phyloP scores from a whole-genome alignment of 768 basidiomycete species.

The Pleurotus platypus region DNA sequence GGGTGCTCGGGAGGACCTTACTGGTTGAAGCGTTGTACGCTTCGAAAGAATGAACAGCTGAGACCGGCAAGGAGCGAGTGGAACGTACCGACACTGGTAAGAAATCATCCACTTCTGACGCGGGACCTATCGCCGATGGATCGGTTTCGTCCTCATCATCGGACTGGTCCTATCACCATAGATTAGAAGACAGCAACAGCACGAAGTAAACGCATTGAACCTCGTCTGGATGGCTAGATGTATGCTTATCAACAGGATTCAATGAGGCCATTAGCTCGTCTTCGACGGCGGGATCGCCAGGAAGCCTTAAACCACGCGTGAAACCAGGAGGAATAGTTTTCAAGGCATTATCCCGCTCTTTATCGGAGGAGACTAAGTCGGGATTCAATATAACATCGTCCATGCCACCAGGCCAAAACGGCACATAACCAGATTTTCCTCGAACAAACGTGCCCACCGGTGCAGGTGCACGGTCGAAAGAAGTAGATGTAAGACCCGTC shows the following conservation, averaged over 20 bases:
- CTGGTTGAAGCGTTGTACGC: conserved; percentile 58
- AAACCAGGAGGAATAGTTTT: conserved; percentile 82
- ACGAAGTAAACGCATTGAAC: too few relatives aligned
- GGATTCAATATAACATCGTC: conserved; percentile 53
- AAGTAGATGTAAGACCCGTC: conserved; percentile 81
- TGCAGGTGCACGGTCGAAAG: conserved; percentile 80
- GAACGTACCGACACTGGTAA: conserved; percentile 54
- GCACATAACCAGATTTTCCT: conserved; percentile 90
- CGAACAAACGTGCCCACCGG: conserved; percentile 80
- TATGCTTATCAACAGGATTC: conserved; percentile 13
- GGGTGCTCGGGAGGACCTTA: conserved; percentile 35
- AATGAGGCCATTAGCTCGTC: conserved; percentile 32
- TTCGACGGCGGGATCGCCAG: conserved; percentile 51
- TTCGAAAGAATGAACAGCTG: conserved; percentile 19
- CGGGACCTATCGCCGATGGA: conserved; percentile 13
- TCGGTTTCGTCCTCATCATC: conserved; percentile 17
- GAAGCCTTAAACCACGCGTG: conserved; percentile 70
- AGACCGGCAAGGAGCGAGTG: not conserved
- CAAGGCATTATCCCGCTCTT: conserved; percentile 39
- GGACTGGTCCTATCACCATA: not conserved
- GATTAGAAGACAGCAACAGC: too few relatives aligned
- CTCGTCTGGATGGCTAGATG: too few relatives aligned
- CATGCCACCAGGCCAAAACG: conserved; percentile 93
- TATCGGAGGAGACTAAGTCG: conserved; percentile 22
- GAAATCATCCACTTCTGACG: conserved; percentile 73